Evolutionary conservation across 371 early-diverging fungal species (phyloP), one percentile per base, ranked within the genome.

Genomic region (Mucor plumbeus): DNA sequence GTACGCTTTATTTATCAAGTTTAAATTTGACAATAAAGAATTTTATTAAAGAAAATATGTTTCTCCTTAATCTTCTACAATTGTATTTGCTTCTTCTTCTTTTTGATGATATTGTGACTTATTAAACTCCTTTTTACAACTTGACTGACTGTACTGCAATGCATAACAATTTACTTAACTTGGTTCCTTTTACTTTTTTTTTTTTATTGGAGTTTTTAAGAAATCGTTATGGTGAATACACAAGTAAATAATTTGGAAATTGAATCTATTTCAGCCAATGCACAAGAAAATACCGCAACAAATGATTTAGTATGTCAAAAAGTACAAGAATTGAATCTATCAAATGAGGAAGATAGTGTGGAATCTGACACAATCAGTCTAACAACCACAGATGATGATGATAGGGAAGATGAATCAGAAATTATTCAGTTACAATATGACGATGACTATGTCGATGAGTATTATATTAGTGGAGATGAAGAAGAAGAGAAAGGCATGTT

Each of bases 61-160:
- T 3, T 19, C 48, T 48, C 48, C 48, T 48, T 48, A 48, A 48
- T 48, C 48, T 21, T 48, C 19, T 6, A 43, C n/a, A n/a, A 15
- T 6, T 15, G 43, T 43, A n/a, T 3, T 26, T 26, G 1, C 41
- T 41, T 43, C 43, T 43, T 43, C 15, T 43, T 43, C n/a, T 1
- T 43, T 15, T 43, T 43, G 14, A 43, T 43, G 43, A 43, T 43
- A n/a, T 14, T 48, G 48, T 48, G 48, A 48, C 48, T 48, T 48
- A 48, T 48, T 21, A 17, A 48, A 19, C 21, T 21, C 21, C 48
- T 21, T 48, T 48, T 48, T 48, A 21, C 43, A 15, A 43, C 43
- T 43, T 43, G 43, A 62, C 50, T 26, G 50, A 26, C n/a, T 54
- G 54, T 54, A 34, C 54, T 54, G 54, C 31, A 33, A 54, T 54